Base-by-base conservation (phyloP, 139 green algal species). In the Nannochloris sp. region DNA sequence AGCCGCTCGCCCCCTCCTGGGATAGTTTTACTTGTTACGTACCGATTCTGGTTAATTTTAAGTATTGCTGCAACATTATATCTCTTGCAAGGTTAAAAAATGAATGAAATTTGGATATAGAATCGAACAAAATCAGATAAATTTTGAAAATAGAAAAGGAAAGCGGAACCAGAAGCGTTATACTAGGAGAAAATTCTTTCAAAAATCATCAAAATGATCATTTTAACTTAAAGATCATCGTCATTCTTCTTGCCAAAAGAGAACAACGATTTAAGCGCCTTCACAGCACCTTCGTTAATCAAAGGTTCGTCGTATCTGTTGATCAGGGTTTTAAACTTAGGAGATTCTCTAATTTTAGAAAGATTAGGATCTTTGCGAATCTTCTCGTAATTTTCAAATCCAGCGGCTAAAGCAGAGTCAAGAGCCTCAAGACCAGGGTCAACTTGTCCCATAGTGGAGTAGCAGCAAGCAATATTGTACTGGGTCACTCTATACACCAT, bases 401-500 rank as follows among this genome's bases (percentile, higher is more conserved):
- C 95, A 15, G 74, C 65, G 7, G 53, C 59, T 79, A 99, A 79
- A 24, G 86, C 84, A 14, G 67, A 45, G 10, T 95, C 78, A 24
- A 99, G 75, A 4, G 88, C 87, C 61, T 92, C 77, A 8, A 98
- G 64, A 1, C 84, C 88, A 30, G 85, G 74, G 24, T 97, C 92
- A 3, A 84, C 60, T 55, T 94, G 76, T 23, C 75, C 71, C 29
- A 96, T 64, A 67, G 87, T 85, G 34, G 83, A 87, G 80, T 97
- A 99, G 81, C 90, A 97, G 89, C 94, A 99, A 2, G 94, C 92
- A 34, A 97, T 82, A 75, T 99, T 99, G 87, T 98, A 99, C 67
- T 90, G 89, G 0, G 92, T 83, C n/a, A 98, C 83, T 33, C 81
- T 81, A 82, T 92, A 92, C 61, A 98, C 87, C 29, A 87, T 68